These are phyloP conservation scores for Suillus weaverae DNA, from an alignment of 768 basidiomycete genomes.

Conservation along the genomic window DNA sequence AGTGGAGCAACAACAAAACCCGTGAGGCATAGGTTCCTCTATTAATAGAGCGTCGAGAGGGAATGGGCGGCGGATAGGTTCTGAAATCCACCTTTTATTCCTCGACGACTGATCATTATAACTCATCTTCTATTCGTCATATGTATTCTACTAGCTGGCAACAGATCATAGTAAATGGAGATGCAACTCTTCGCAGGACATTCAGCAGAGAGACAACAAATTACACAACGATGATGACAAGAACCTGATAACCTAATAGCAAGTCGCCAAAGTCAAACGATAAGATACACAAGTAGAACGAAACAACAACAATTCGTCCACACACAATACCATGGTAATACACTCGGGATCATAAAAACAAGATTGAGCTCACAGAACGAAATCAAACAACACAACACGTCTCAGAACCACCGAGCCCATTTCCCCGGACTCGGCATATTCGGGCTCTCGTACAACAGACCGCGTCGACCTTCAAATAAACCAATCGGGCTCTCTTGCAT, in stretches of 20 bases:
- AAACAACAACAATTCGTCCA: neutral
- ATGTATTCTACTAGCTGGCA: neutral
- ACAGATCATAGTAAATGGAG: neutral
- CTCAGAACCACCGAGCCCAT: slow-evolving; percentile 53
- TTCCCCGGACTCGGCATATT: slow-evolving; percentile 56
- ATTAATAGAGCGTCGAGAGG: neutral
- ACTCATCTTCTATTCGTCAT: neutral
- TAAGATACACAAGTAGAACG: slow-evolving; percentile 1
- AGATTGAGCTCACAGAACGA: neutral
- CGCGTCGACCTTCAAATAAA: slow-evolving; percentile 59
- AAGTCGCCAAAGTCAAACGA: neutral
- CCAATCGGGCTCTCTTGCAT: slow-evolving; percentile 64
- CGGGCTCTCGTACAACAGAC: slow-evolving; percentile 75
- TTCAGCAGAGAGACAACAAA: neutral
- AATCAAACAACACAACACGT: neutral
- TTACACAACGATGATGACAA: neutral
- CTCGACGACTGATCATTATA: neutral
- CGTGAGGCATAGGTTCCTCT: neutral
- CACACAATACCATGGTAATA: neutral
- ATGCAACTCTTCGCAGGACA: neutral
- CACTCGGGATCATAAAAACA: slow-evolving; percentile 1
- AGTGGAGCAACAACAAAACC: too few relatives aligned
- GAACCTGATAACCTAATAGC: neutral
- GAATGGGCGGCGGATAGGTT: too few relatives aligned
- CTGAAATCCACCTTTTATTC: neutral